Percentiles rank a stretch among this genome's conserved stretches.
These are phyloP conservation scores for Amborella trichopoda DNA, from an alignment of 164 flowering plant genomes.

Conservation along the genomic window DNA sequence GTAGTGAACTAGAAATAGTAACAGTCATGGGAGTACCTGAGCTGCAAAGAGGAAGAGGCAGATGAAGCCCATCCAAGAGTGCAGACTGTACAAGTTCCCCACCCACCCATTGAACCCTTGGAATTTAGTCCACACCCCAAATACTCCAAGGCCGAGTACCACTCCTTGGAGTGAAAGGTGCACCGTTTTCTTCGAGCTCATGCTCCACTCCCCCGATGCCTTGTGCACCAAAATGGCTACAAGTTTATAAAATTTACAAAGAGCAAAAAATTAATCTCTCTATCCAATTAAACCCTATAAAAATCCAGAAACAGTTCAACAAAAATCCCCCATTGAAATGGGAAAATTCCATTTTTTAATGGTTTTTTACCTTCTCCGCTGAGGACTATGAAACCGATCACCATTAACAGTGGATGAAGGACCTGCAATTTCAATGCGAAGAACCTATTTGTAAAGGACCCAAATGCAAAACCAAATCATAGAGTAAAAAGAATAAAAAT, in stretches of 20 bases:
- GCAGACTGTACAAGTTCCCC: constrained; percentile 79
- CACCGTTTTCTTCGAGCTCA: constrained; percentile 67
- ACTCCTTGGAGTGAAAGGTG: constrained; percentile 87
- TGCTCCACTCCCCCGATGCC: constrained; percentile 73
- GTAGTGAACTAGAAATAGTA: no score
- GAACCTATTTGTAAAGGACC: no score
- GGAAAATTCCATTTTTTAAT: no score
- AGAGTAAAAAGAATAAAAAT: no score
- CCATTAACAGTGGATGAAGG: constrained; percentile 85
- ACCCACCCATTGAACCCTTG: constrained; percentile 49
- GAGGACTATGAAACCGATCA: constrained; percentile 76
- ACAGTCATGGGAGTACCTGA: constrained; percentile 69
- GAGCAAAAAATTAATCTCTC: neutral
- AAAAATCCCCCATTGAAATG: neutral
- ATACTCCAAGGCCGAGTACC: constrained; percentile 67
- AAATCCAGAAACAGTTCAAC: neutral
- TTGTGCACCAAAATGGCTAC: constrained; percentile 80
- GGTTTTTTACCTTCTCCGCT: constrained; percentile 89
- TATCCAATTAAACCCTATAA: neutral
- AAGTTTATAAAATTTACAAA: constrained; percentile 1
- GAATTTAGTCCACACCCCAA: constrained; percentile 89
- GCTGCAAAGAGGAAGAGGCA: constrained; percentile 57
- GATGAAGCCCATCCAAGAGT: constrained; percentile 93
- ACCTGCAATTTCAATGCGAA: constrained; percentile 48
- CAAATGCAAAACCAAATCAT: no score